Percentiles rank a stretch among this genome's conserved stretches.
These are phyloP conservation scores for Cadophora gregata DNA, from an alignment of 2,329 filamentous ascomycete species.

Conservation along the genomic window DNA sequence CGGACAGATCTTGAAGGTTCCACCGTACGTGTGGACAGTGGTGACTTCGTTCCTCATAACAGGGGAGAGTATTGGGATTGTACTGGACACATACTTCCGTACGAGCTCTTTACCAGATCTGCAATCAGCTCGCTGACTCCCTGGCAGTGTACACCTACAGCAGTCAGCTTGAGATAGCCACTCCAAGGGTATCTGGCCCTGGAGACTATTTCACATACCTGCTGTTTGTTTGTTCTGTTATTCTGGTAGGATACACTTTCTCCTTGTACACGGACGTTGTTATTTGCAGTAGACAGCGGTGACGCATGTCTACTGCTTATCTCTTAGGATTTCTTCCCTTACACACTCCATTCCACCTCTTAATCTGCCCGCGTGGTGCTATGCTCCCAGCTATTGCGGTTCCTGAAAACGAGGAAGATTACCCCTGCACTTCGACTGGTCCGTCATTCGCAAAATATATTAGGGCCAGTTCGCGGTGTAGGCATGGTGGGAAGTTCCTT, in stretches of 20 bases:
- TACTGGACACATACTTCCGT: slow-evolving; percentile 75
- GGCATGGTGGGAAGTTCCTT: slow-evolving; percentile 61
- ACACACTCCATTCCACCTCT: slow-evolving; percentile 54
- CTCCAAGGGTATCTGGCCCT: slow-evolving; percentile 63
- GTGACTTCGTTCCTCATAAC: slow-evolving; percentile 47
- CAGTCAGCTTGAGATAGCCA: slow-evolving; percentile 65
- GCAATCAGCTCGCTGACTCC: slow-evolving; percentile 27
- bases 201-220: slow-evolving; percentile 73
- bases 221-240: slow-evolving; percentile 63
- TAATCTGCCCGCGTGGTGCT: slow-evolving; percentile 63
- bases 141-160: slow-evolving; percentile 68
- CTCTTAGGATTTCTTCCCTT: slow-evolving; percentile 23
- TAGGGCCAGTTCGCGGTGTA: slow-evolving; percentile 57
- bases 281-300: neutral
- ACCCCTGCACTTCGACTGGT: slow-evolving; percentile 58
- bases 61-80: slow-evolving; percentile 49
- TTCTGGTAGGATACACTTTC: slow-evolving; percentile 62
- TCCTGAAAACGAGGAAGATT: slow-evolving; percentile 66
- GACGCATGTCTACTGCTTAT: slow-evolving; percentile 13
- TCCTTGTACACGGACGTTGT: slow-evolving; percentile 19
- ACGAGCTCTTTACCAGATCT: slow-evolving; percentile 40
- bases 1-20: slow-evolving; percentile 55
- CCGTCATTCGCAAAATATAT: slow-evolving; percentile 59
- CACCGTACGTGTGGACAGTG: slow-evolving; percentile 49
- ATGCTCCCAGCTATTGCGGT: slow-evolving; percentile 59